A percentile compares a stretch with the other conserved stretches of the same genome.
phyloP scores from a whole-genome alignment of 2,329 filamentous ascomycete genomes.

The Venturia asperata region DNA sequence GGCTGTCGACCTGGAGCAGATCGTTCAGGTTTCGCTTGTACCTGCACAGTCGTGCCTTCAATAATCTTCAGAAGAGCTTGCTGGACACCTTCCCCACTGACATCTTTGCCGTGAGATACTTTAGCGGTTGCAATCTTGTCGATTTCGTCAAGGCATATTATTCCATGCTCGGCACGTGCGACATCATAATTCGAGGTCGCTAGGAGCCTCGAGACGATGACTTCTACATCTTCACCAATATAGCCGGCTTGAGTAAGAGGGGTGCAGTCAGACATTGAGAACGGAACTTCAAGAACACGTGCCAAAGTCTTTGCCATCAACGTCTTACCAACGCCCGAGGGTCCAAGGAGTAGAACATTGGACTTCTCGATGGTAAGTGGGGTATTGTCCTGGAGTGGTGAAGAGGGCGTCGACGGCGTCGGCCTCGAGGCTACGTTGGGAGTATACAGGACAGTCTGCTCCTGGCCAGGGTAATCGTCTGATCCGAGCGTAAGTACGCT shows the following conservation, averaged over 20 bases:
- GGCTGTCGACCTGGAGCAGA: slow-evolving; percentile 16
- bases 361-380: slow-evolving; percentile 85
- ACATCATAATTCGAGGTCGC: slow-evolving; percentile 88
- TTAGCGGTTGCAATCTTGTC: slow-evolving; percentile 93
- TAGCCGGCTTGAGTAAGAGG: slow-evolving; percentile 95
- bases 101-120: slow-evolving; percentile 82
- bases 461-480: slow-evolving; percentile 59
- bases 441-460: slow-evolving; percentile 35
- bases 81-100: slow-evolving; percentile 92
- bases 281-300: slow-evolving; percentile 87
- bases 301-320: slow-evolving; percentile 90
- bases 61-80: slow-evolving; percentile 94
- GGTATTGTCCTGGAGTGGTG: slow-evolving; percentile 44
- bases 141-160: slow-evolving; percentile 93
- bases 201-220: slow-evolving; percentile 82
- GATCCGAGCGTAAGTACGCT: slow-evolving; percentile 22
- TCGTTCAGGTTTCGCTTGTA: slow-evolving; percentile 76
- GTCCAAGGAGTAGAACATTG: slow-evolving; percentile 83
- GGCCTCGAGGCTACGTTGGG: slow-evolving; percentile 18
- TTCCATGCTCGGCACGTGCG: slow-evolving; percentile 76
- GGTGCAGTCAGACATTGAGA: slow-evolving; percentile 92
- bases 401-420: slow-evolving; percentile 23
- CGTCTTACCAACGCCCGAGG: slow-evolving; percentile 93
- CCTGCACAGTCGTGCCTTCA: slow-evolving; percentile 86
- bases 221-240: slow-evolving; percentile 96